Base-by-base conservation (phyloP, 2,329 filamentous ascomycete genomes). In the Paecilomyces sp. region DNA sequence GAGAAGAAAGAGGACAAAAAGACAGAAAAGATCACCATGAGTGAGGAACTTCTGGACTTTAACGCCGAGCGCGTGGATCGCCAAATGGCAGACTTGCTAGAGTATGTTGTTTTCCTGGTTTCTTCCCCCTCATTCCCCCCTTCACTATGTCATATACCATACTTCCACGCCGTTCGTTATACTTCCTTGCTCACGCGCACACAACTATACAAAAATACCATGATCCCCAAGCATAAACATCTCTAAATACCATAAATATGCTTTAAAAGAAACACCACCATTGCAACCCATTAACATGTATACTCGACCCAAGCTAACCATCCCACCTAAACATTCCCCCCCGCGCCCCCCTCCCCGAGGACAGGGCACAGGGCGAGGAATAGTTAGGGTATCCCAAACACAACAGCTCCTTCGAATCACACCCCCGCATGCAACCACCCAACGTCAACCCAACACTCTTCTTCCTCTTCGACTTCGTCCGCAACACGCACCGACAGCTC, bases 391-490 rank as follows among this genome's bases (percentile, higher is more conserved):
- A 3, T 28, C 22, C 22, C 22, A 22, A 22, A 22, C 22, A 22
- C 15, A 54, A 60, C 58, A 73, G 71, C 15, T 61, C 69, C 33
- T 70, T 73, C 61, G 64, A 71, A 62, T 47, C 65, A 41, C 70
- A 72, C 60, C 71, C 71, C 3, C 57, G 65, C 63, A 73, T 68
- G 68, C 69, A 70, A 64, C 72, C 71, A 31, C 62, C 67, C 13
- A 64, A 58, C 61, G 60, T 67, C 11, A 61, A 71, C 59, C 67
- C 72, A 25, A 68, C 72, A 8, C 51, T 70, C 31, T 69, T 70
- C 61, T 88, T 88, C 69, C 78, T 87, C 60, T 73, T 87, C 50
- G 84, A 90, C 73, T 90, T 90, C 68, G 74, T 90, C 58, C 85
- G 86, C 58, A 88, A 90, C 71, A 83, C 89, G 61, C 86, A 89